Evolutionary conservation across 169 alveolate genomes (phyloP), one percentile per base, ranked within the genome.

Genomic region (Cryptosporidium baileyi): DNA sequence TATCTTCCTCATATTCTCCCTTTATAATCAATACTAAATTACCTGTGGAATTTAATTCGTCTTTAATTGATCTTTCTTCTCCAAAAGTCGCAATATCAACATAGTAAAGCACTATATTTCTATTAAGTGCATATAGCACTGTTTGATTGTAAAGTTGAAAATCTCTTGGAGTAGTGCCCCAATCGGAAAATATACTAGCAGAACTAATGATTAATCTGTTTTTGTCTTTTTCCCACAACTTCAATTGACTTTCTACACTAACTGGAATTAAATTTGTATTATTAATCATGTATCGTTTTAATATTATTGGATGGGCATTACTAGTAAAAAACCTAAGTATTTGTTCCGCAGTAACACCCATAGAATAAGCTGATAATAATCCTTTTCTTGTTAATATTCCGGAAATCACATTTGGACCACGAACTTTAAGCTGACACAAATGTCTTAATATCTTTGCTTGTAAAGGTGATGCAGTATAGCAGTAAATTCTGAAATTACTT

Each of bases 191-290:
- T 26, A 51, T 40, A 36, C 61, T 38, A n/a, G 67, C 36, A 8
- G 30, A 26, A 9, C 57, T 49, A n/a, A 74, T 74, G 13, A 52
- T 88, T 40, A 94, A 80, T 22, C 97, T 88, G 82, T 92, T 90
- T 49, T 94, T 88, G 65, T 94, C 97, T 9, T 93, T 89, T 67
- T 94, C 97, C 97, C 97, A 94, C 91, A 94, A 88, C 34, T 91
- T 92, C 17, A 94, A 81, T 80, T 94, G 97, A 2, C 94, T 91
- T 41, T 89, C 88, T 44, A 94, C 97, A 80, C 93, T 94, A 22
- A 91, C 90, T 30, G 97, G 97, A 41, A 94, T 81, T 28, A 90
- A 36, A 19, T 89, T 79, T 34, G 81, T 80, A 36, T 92, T 90
- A 32, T 36, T 22, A n/a, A 63, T 40, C 30, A 30, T 43, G 11